Evolutionary conservation across 306 rosid genomes (phyloP).

Genomic region (Crotalaria pallida): DNA sequence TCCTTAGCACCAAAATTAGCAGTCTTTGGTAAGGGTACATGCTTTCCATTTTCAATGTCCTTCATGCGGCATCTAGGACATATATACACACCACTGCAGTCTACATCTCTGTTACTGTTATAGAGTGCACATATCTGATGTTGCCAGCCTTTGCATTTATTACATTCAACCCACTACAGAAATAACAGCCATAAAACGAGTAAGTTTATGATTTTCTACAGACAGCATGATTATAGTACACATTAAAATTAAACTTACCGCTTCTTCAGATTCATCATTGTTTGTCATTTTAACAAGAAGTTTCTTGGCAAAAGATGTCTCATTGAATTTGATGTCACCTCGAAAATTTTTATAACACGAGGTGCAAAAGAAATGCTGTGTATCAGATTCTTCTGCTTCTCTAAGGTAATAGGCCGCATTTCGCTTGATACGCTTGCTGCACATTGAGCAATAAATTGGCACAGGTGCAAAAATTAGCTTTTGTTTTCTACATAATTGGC

Average conservation of each 20-base stretch:
- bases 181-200: conserved; percentile 3
- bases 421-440: conserved; percentile 30
- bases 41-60: conserved; percentile 34
- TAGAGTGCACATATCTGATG: conserved; percentile 72
- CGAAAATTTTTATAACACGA: conserved; percentile 34
- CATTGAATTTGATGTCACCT: conserved; percentile 33
- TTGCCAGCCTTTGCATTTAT: conserved; percentile 56
- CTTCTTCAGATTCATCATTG: conserved; percentile 34
- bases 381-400: conserved; percentile 28
- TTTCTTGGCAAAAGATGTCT: conserved; percentile 35
- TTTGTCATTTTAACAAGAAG: conserved; percentile 33
- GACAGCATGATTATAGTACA: background rate
- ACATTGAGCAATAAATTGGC: conserved; percentile 39
- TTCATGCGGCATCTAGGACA: conserved; percentile 48
- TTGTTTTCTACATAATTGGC: conserved; percentile 42
- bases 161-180: conserved; percentile 67
- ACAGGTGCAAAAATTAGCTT: conserved; percentile 29
- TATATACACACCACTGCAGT: conserved; percentile 28
- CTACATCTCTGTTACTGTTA: conserved; percentile 34
- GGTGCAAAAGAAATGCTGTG: conserved; percentile 34
- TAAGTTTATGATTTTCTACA: background rate
- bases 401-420: conserved; percentile 25
- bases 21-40: conserved; percentile 22
- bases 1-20: conserved; percentile 43
- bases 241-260: conserved; percentile 31